Evolutionary conservation across 768 basidiomycete species (phyloP).

Genomic region (Trametes sanguinea): DNA sequence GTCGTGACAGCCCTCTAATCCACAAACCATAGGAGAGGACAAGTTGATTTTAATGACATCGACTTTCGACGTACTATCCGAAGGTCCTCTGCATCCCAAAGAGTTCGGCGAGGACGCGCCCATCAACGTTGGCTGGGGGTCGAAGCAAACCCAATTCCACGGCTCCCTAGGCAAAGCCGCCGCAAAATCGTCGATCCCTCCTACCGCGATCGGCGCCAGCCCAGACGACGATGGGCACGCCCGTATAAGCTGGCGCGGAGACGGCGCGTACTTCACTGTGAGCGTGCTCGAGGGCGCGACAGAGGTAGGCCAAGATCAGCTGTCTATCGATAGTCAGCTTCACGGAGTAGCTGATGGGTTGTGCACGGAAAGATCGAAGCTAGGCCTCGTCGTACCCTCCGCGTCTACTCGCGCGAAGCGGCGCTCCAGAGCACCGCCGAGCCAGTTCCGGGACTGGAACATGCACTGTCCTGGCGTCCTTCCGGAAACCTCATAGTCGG

Average conservation of each 20-base stretch:
- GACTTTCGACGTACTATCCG: constrained; percentile 85
- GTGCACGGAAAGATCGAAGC: constrained; percentile 4
- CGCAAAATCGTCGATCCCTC: constrained; percentile 51
- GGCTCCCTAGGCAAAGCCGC: constrained; percentile 90
- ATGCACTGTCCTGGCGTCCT: constrained; percentile 80
- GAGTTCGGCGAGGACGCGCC: constrained; percentile 93
- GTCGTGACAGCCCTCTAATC: too few relatives aligned
- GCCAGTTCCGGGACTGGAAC: constrained; percentile 79
- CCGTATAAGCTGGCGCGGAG: constrained; percentile 91
- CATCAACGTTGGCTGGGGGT: constrained; percentile 98
- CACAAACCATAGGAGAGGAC: constrained; percentile 52
- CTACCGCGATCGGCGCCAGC: constrained; percentile 49
- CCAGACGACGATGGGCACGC: constrained; percentile 73
- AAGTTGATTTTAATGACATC: constrained; percentile 88
- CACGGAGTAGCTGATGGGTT: neutral
- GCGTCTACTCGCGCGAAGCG: constrained; percentile 77
- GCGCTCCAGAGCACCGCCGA: constrained; percentile 84
- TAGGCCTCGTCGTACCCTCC: constrained; percentile 51
- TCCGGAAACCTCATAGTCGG: constrained; percentile 83
- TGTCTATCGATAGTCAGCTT: neutral
- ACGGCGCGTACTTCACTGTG: constrained; percentile 85
- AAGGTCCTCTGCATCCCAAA: constrained; percentile 64
- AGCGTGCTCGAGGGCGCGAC: constrained; percentile 56
- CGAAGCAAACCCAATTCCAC: constrained; percentile 95
- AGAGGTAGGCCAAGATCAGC: constrained; percentile 28